These are phyloP conservation scores for Cyberlindnera petersonii DNA, from an alignment of 805 yeast species.

Conservation along the genomic window DNA sequence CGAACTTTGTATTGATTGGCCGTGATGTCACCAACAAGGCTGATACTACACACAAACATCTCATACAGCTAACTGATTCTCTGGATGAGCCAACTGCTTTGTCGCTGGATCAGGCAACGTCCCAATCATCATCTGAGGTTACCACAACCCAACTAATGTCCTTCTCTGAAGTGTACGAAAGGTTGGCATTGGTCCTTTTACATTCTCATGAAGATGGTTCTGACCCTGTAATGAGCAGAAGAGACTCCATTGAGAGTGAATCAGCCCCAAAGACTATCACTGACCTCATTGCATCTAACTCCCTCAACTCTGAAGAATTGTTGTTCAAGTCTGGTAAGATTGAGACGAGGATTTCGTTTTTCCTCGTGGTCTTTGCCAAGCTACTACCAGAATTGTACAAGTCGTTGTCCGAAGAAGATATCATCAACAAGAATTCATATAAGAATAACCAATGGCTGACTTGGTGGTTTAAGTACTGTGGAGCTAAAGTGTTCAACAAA, in stretches of 20 bases:
- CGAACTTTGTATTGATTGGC: constrained; percentile 26
- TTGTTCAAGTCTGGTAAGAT: constrained; percentile 54
- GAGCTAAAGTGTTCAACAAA: constrained; percentile 78
- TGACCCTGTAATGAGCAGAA: constrained; percentile 4
- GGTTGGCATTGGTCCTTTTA: constrained; percentile 67
- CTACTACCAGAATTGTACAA: constrained; percentile 71
- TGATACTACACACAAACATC: constrained; percentile 19
- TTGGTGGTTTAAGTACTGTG: constrained; percentile 94
- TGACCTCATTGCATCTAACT: constrained; percentile 17
- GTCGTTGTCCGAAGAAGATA: constrained; percentile 76
- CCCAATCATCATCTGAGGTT: constrained; percentile 14
- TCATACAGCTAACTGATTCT: constrained; percentile 22
- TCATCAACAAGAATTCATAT: constrained; percentile 44
- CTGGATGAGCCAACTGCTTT: constrained; percentile 17
- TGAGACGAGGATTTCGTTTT: constrained; percentile 64
- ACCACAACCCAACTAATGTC: constrained; percentile 31
- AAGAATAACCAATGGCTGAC: constrained; percentile 84
- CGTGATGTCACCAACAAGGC: constrained; percentile 21
- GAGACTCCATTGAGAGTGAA: constrained; percentile 11
- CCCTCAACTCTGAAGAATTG: constrained; percentile 28
- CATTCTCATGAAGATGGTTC: constrained; percentile 38
- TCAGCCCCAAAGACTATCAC: constrained; percentile 15
- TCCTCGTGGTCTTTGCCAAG: constrained; percentile 58
- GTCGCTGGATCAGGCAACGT: constrained; percentile 27
- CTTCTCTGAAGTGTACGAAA: constrained; percentile 68